phyloP scores from a whole-genome alignment of 768 basidiomycete genomes.

The Lactifluus piperatus region DNA sequence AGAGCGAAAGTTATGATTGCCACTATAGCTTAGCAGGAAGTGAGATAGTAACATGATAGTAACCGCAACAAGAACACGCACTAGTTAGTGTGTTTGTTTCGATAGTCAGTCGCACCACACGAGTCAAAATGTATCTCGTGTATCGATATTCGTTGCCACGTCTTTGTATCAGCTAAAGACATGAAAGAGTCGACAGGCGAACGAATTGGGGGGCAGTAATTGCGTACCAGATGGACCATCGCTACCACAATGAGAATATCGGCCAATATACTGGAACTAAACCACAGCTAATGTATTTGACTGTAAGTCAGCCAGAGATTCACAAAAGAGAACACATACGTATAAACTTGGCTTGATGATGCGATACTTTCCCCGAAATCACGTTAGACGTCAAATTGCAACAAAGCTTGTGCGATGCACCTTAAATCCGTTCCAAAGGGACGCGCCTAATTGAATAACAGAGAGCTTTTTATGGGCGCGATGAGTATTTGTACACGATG shows the following conservation, averaged over 20 bases:
- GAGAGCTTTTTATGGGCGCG: not conserved
- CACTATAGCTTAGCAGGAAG: not conserved
- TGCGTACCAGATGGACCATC: slow-evolving; percentile 6
- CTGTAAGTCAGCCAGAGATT: not conserved
- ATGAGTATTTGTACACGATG: too few relatives aligned
- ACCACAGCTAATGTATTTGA: slow-evolving; percentile 6
- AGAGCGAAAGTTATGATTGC: slow-evolving; percentile 4
- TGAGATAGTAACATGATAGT: not conserved
- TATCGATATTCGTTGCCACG: not conserved
- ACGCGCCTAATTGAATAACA: not conserved
- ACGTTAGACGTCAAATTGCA: not conserved
- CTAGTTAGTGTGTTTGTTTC: slow-evolving; percentile 22
- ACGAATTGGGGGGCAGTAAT: not conserved
- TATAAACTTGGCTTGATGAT: not conserved
- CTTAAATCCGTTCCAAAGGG: not conserved
- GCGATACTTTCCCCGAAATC: not conserved
- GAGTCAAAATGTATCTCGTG: slow-evolving; percentile 13
- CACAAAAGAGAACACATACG: not conserved
- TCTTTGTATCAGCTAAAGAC: not conserved
- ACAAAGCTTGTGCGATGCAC: not conserved
- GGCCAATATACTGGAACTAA: not conserved
- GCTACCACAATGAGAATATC: slow-evolving; percentile 10
- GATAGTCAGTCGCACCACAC: slow-evolving; percentile 22
- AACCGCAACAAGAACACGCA: not conserved
- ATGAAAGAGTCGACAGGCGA: not conserved